Evolutionary conservation across 108 stramenopile species (phyloP).

Genomic region (Skeletonema potamos): DNA sequence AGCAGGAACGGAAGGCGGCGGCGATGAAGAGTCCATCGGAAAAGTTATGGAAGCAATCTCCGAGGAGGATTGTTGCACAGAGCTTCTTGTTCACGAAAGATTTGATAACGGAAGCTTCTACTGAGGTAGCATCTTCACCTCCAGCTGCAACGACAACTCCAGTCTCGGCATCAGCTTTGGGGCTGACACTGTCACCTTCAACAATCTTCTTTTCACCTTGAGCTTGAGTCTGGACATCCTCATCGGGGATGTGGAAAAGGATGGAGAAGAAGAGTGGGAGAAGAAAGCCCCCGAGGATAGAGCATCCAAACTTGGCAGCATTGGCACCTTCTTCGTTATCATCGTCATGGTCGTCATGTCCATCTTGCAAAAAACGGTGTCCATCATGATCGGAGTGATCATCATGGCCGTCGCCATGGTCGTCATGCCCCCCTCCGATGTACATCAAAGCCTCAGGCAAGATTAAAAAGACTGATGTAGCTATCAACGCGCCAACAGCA

Average conservation of each 20-base stretch:
- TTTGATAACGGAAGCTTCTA: slow-evolving; percentile 2
- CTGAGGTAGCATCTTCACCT: background rate
- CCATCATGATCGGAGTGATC: slow-evolving; percentile 38
- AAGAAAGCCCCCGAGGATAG: slow-evolving; percentile 71
- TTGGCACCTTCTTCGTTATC: slow-evolving; percentile 43
- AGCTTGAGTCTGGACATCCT: background rate
- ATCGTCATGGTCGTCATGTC: slow-evolving; percentile 41
- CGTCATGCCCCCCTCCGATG: slow-evolving; percentile 32
- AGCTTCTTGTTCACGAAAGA: slow-evolving; percentile 35
- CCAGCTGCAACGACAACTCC: background rate
- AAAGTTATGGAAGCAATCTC: slow-evolving; percentile 81
- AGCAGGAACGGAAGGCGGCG: slow-evolving; percentile 64
- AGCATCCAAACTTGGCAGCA: slow-evolving; percentile 66
- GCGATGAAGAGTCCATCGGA: slow-evolving; percentile 85
- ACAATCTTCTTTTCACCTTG: slow-evolving; percentile 5
- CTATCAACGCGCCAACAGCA: slow-evolving; percentile 67
- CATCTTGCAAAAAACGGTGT: slow-evolving; percentile 29
- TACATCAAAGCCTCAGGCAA: slow-evolving; percentile 57
- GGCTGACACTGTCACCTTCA: background rate
- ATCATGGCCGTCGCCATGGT: slow-evolving; percentile 29
- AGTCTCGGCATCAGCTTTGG: slow-evolving; percentile 9
- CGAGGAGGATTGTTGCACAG: slow-evolving; percentile 51
- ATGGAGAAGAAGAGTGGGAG: slow-evolving; percentile 56
- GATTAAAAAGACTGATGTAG: slow-evolving; percentile 66
- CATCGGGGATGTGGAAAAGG: slow-evolving; percentile 46